Evolutionary conservation across 2,329 filamentous ascomycete genomes (phyloP).

Genomic region (Pleomassaria siparia): DNA sequence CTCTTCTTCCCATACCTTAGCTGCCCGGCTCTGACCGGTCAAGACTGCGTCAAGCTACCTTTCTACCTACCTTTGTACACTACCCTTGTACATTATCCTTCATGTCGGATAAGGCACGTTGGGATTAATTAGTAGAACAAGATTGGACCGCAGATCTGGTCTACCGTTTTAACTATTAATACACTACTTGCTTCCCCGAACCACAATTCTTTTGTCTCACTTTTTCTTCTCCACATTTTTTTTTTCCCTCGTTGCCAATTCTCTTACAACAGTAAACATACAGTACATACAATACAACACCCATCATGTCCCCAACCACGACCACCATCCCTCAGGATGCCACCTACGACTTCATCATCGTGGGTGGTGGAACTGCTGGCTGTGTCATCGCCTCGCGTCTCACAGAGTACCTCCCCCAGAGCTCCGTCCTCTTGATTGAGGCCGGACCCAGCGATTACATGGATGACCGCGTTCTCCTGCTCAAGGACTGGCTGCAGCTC

Average conservation of each 20-base stretch:
- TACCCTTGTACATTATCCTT: background rate
- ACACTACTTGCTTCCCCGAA: too few relatives aligned
- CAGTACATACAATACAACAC: background rate
- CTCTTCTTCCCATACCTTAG: background rate
- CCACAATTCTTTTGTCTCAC: too few relatives aligned
- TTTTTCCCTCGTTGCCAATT: too few relatives aligned
- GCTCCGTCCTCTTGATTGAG: constrained; percentile 80
- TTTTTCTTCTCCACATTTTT: too few relatives aligned
- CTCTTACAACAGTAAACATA: too few relatives aligned
- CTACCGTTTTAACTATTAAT: background rate
- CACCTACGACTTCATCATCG: constrained; percentile 77
- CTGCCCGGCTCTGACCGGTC: background rate
- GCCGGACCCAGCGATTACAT: constrained; percentile 87
- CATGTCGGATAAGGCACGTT: background rate
- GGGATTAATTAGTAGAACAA: background rate
- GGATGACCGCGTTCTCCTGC: constrained; percentile 81
- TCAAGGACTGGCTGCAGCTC: constrained; percentile 83
- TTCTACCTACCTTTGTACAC: too few relatives aligned
- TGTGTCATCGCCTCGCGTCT: constrained; percentile 81
- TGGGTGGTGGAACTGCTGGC: constrained; percentile 83
- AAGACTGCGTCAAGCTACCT: too few relatives aligned
- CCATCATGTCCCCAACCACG: constrained; percentile 57
- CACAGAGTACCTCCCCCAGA: constrained; percentile 79
- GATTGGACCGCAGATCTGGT: background rate
- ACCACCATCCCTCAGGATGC: constrained; percentile 65